Evolutionary conservation across 306 rosid species (phyloP), one percentile per base, ranked within the genome.

Genomic region (Potentilla sterilis): DNA sequence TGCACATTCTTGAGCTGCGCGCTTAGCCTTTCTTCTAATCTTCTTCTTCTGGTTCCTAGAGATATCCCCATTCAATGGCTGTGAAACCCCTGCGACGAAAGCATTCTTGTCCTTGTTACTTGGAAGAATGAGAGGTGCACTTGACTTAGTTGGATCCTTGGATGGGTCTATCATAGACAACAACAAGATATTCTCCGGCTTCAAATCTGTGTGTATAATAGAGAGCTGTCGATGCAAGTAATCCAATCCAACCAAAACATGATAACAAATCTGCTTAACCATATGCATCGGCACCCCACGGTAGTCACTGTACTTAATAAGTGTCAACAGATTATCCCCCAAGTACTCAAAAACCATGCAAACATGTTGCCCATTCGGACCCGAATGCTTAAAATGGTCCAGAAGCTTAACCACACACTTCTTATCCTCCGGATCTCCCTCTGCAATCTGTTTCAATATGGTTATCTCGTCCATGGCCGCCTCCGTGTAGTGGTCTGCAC

Each of bases 401-500:
- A 91, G 84, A 74, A 94, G 97, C 88, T 94, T 94, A 84, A 94
- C 97, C 61, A 91, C 98, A 67, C 97, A 94, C 41, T 90, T 94
- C 54, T 85, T 86, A 86, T 92, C 97, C 14, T 83, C 90, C 0
- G 85, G 81, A 81, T 94, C 97, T 73, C 97, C 97, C 74, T 91
- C 97, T 7, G 96, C 97, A 75, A 90, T 84, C 87, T 94, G 98
- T 81, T 92, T 88, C 87, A 94, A 84, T 75, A 94, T 94, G 13
- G 92, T 88, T 80, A 94, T 92, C 87, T 94, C 98, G 34, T 94
- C 98, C 96, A 91, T 81, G 1, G 98, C 98, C 1, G 98, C 98
- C 82, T 94, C 98, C 0, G 98, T 90, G 81, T 94, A 94, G 88
- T 94, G 98, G 76, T 92, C 96, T 52, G 98, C 98, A 73, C 98